Percentiles rank a stretch among this genome's conserved stretches.
Evolutionary conservation across 2,329 filamentous ascomycete genomes (phyloP).

Genomic region (Ilyonectria robusta): DNA sequence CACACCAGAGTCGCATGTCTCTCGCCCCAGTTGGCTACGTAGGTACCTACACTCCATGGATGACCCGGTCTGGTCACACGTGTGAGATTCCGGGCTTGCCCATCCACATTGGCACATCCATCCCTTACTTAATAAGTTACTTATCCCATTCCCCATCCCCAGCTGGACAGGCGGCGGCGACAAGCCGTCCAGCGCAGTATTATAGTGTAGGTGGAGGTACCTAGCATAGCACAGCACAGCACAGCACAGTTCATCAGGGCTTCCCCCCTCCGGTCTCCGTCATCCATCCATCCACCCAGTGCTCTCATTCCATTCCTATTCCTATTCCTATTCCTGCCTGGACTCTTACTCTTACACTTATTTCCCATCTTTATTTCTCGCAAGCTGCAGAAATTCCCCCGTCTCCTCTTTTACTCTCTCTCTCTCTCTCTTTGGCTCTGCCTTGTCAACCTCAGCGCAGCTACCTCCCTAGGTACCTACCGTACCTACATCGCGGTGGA

Average conservation of each 20-base stretch:
- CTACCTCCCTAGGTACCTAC: too few relatives aligned
- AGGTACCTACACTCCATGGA: slow-evolving; percentile 3
- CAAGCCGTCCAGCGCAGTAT: neutral
- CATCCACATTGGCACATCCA: slow-evolving; percentile 11
- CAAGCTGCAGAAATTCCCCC: too few relatives aligned
- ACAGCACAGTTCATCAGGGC: slow-evolving; percentile 4
- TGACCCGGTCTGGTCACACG: slow-evolving; percentile 28
- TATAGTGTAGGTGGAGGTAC: neutral
- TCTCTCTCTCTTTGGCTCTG: neutral
- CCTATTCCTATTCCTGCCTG: slow-evolving; percentile 9
- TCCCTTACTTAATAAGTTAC: neutral
- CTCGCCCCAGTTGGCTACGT: neutral
- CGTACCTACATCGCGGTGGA: neutral
- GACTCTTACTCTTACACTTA: neutral
- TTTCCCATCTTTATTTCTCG: slow-evolving; percentile 3
- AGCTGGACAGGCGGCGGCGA: neutral
- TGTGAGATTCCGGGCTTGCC: slow-evolving; percentile 31
- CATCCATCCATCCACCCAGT: slow-evolving; percentile 11
- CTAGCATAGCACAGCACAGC: neutral
- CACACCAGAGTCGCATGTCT: neutral
- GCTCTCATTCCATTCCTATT: slow-evolving; percentile 8
- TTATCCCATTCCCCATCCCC: neutral
- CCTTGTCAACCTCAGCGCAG: neutral
- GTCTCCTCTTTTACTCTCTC: neutral
- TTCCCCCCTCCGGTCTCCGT: neutral